phyloP scores from a whole-genome alignment of 192 early-diverging fungal genomes.

The Lobosporangium transversale region DNA sequence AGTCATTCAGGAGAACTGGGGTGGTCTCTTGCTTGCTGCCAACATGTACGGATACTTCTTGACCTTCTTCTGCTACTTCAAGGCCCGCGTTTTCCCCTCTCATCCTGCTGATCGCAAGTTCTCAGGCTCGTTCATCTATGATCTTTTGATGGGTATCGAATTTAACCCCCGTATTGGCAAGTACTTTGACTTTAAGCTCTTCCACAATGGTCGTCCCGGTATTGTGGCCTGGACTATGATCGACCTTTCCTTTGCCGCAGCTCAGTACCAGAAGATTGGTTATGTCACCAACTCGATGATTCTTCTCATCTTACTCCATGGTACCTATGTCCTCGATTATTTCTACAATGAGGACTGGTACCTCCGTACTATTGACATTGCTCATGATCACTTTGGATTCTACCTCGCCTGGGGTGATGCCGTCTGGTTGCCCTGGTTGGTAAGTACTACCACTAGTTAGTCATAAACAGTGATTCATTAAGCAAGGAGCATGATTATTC shows the following conservation, averaged over 20 bases:
- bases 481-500: too few relatives aligned
- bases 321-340: constrained; percentile 81
- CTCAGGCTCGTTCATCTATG: constrained; percentile 76
- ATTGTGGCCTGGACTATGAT: constrained; percentile 90
- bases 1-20: constrained; percentile 82
- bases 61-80: constrained; percentile 75
- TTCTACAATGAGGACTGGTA: constrained; percentile 91
- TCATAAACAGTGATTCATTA: too few relatives aligned
- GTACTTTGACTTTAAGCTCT: constrained; percentile 84
- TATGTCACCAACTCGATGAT: constrained; percentile 86
- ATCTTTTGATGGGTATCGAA: constrained; percentile 85
- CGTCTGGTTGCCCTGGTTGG: constrained; percentile 85
- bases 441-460: too few relatives aligned
- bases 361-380: constrained; percentile 84
- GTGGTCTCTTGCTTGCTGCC: constrained; percentile 72
- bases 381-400: constrained; percentile 89
- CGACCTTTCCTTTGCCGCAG: constrained; percentile 78
- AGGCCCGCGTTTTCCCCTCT: constrained; percentile 76
- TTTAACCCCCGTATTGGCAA: constrained; percentile 83
- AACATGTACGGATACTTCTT: constrained; percentile 83
- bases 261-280: constrained; percentile 78
- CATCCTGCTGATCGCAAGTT: constrained; percentile 84
- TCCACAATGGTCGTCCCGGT: constrained; percentile 85
- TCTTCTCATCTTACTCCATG: constrained; percentile 77
- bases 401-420: constrained; percentile 86